Percentiles rank a stretch among this genome's conserved stretches.
Conservation (phyloP, 2,329 filamentous ascomycete species). For the Erysiphe pulchra region DNA sequence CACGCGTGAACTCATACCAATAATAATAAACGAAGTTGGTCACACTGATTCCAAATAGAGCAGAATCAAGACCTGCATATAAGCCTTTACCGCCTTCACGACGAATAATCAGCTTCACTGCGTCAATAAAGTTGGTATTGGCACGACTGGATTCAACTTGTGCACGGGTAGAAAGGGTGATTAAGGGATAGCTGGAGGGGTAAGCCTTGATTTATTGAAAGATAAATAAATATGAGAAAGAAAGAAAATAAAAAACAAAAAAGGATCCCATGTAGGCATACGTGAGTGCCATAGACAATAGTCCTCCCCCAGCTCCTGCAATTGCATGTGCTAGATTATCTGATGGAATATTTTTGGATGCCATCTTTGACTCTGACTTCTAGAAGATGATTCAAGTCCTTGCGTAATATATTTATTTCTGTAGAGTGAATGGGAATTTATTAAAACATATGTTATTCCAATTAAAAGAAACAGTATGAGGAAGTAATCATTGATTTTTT, state of each 20-base stretch:
- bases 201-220: constrained; percentile 1
- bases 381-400: not conserved
- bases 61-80: constrained; percentile 80
- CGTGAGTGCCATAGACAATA: constrained; percentile 90
- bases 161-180: constrained; percentile 88
- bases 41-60: constrained; percentile 88
- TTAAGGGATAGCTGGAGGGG: constrained; percentile 55
- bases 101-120: constrained; percentile 65
- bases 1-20: constrained; percentile 95
- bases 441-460: too few relatives aligned
- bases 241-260: constrained; percentile 1
- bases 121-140: constrained; percentile 59
- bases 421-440: too few relatives aligned
- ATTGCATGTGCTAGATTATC: constrained; percentile 94
- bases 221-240: not conserved
- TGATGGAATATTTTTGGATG: constrained; percentile 27
- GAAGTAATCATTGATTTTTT: too few relatives aligned
- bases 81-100: constrained; percentile 75
- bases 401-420: constrained; percentile 3
- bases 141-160: constrained; percentile 94
- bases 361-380: not conserved
- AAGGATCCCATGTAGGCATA: constrained; percentile 18
- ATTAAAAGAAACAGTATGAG: too few relatives aligned
- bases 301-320: constrained; percentile 74
- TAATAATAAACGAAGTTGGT: constrained; percentile 99